A percentile compares a stretch with the other conserved stretches of the same genome.
Evolutionary conservation across 306 rosid genomes (phyloP).

Genomic region (Trifolium dubium): DNA sequence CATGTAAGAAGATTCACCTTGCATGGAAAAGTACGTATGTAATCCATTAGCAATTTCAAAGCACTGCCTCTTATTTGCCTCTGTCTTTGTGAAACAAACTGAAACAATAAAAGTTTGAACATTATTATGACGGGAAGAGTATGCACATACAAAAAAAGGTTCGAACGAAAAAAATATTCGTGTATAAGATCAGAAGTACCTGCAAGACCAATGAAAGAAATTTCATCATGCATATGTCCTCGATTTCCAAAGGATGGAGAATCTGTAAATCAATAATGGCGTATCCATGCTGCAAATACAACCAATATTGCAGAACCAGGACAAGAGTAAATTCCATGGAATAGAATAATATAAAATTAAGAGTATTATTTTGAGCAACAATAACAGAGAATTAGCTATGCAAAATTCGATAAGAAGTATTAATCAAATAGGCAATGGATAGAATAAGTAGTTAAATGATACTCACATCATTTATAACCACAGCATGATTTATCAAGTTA

Average conservation of each 20-base stretch:
- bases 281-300: conserved; percentile 78
- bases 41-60: conserved; percentile 69
- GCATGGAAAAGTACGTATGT: conserved; percentile 70
- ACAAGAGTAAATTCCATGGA: conserved; percentile 15
- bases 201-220: conserved; percentile 70
- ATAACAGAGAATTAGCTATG: conserved; percentile 3
- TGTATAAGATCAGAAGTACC: conserved; percentile 54
- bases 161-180: conserved; percentile 11
- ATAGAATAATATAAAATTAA: conserved; percentile 8
- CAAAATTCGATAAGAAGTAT: conserved; percentile 20
- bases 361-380: conserved; percentile 26
- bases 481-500: conserved; percentile 54
- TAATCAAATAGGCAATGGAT: conserved; percentile 15
- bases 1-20: conserved; percentile 59
- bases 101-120: conserved; percentile 41
- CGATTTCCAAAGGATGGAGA: conserved; percentile 57
- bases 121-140: conserved; percentile 28
- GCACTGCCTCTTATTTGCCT: conserved; percentile 81
- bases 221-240: conserved; percentile 68
- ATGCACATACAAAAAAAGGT: conserved; percentile 21
- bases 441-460: conserved; percentile 35
- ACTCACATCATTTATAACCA: conserved; percentile 67
- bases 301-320: conserved; percentile 26
- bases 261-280: conserved; percentile 73
- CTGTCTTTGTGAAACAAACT: conserved; percentile 92